Conservation (phyloP, 169 alveolate genomes). For the Eimeria necatrix region DNA sequence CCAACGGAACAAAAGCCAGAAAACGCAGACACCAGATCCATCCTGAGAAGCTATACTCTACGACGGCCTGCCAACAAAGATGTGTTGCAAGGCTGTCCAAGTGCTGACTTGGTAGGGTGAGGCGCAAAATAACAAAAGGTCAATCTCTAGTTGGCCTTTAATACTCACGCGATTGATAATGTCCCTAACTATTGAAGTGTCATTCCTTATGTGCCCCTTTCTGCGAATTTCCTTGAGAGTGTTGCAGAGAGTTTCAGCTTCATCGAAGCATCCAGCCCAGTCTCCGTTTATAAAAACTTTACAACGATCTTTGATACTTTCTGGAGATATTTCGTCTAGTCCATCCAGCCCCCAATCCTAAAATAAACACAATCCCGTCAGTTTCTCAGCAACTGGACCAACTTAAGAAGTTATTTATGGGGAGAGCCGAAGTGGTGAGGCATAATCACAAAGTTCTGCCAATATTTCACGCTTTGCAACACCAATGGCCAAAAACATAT, state of each 20-base stretch:
- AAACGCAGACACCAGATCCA: background rate
- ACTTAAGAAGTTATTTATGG: no score
- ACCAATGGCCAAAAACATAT: no score
- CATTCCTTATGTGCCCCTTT: slow-evolving; percentile 95
- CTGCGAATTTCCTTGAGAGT: slow-evolving; percentile 94
- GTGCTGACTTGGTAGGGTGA: no score
- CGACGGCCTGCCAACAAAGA: background rate
- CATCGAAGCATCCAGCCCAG: slow-evolving; percentile 95
- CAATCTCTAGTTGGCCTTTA: no score
- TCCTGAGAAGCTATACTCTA: background rate
- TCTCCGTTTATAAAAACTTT: slow-evolving; percentile 91
- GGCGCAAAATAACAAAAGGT: no score
- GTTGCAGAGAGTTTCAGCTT: slow-evolving; percentile 94
- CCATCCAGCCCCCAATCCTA: slow-evolving; percentile 90
- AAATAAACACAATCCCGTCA: background rate
- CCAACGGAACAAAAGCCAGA: background rate
- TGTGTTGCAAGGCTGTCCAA: background rate
- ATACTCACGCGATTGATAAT: slow-evolving; percentile 87
- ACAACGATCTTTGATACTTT: slow-evolving; percentile 86
- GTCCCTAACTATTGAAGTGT: slow-evolving; percentile 97
- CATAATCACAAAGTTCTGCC: no score
- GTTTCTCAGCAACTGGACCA: no score
- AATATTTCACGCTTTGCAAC: no score
- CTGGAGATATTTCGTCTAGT: slow-evolving; percentile 81
- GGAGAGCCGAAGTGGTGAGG: no score